Evolutionary conservation across 163 green algal species (phyloP).

Genomic region (Scenedesmus sp.): DNA sequence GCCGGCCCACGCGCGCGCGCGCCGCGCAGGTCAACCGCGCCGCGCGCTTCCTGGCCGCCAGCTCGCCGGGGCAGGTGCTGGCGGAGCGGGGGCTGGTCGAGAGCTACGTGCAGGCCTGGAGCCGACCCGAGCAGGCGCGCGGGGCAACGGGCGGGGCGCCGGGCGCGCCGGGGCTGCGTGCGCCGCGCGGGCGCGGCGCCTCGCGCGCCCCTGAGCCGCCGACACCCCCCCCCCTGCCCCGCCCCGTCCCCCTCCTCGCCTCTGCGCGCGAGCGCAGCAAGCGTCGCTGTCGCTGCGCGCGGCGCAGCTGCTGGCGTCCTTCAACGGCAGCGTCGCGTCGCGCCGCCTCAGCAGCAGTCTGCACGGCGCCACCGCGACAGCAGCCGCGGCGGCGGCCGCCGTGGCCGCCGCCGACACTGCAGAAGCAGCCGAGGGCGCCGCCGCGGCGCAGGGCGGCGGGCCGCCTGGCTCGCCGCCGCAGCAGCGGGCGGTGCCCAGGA

Average conservation of each 20-base stretch:
- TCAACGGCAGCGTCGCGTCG: neutral
- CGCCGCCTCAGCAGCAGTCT: conserved; percentile 1
- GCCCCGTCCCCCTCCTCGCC: neutral
- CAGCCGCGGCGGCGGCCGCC: neutral
- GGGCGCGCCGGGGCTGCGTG: too few species aligned
- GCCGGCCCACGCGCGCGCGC: too few species aligned
- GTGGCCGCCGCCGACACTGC: neutral
- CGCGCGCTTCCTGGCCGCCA: conserved; percentile 50
- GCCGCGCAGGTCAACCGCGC: conserved; percentile 62
- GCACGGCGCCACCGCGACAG: conserved; percentile 11
- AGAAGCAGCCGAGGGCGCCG: neutral
- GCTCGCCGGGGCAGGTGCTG: conserved; percentile 51
- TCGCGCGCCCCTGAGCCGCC: too few species aligned
- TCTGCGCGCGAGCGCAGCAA: conserved; percentile 5
- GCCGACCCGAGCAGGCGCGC: conserved; percentile 13
- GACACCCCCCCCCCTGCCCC: too few species aligned
- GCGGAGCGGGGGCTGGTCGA: conserved; percentile 46
- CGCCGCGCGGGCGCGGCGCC: too few species aligned
- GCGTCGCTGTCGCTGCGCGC: conserved; percentile 1
- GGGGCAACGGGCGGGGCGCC: neutral
- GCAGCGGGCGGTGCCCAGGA: neutral
- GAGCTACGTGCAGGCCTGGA: conserved; percentile 15
- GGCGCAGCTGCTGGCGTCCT: neutral
- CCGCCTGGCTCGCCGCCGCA: neutral
- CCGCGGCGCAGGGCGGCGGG: neutral